phyloP scores from a whole-genome alignment of 108 stramenopile genomes.

The Schizochytrium sp. region DNA sequence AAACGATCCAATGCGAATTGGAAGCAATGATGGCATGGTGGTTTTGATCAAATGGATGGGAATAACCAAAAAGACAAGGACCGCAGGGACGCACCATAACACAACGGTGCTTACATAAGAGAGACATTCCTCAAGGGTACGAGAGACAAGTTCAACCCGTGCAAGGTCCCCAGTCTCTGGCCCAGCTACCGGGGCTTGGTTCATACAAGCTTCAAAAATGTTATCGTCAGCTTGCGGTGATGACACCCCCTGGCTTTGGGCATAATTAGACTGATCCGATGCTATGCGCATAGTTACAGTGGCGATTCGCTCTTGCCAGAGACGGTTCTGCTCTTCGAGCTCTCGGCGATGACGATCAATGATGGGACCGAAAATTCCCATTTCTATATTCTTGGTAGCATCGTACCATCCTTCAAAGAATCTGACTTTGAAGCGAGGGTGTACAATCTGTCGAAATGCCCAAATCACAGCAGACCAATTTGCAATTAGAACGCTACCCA shows the following conservation, averaged over 20 bases:
- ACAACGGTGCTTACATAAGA: slow-evolving; percentile 52
- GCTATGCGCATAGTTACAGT: not conserved
- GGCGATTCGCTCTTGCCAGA: slow-evolving; percentile 24
- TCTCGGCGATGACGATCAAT: not conserved
- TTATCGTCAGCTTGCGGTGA: not conserved
- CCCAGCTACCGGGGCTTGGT: slow-evolving; percentile 27
- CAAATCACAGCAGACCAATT: slow-evolving; percentile 50
- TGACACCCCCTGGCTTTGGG: not conserved
- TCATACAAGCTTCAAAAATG: not conserved
- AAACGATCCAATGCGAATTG: slow-evolving; percentile 13
- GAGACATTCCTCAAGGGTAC: slow-evolving; percentile 27
- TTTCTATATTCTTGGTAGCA: slow-evolving; percentile 37
- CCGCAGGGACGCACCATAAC: slow-evolving; percentile 49
- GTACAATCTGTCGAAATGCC: slow-evolving; percentile 50
- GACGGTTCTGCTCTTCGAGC: slow-evolving; percentile 21
- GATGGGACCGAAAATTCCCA: slow-evolving; percentile 47
- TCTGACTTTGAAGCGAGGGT: slow-evolving; percentile 37
- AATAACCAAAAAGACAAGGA: not conserved
- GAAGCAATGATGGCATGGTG: not conserved
- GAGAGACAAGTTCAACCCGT: slow-evolving; percentile 4
- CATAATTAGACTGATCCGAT: not conserved
- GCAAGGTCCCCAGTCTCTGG: slow-evolving; percentile 6
- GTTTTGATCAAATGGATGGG: not conserved
- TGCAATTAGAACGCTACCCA: slow-evolving; percentile 42
- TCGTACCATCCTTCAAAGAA: slow-evolving; percentile 59